These are phyloP conservation scores for Protomyces inouyei DNA, from an alignment of 1,139 yeast genomes.

Conservation along the genomic window DNA sequence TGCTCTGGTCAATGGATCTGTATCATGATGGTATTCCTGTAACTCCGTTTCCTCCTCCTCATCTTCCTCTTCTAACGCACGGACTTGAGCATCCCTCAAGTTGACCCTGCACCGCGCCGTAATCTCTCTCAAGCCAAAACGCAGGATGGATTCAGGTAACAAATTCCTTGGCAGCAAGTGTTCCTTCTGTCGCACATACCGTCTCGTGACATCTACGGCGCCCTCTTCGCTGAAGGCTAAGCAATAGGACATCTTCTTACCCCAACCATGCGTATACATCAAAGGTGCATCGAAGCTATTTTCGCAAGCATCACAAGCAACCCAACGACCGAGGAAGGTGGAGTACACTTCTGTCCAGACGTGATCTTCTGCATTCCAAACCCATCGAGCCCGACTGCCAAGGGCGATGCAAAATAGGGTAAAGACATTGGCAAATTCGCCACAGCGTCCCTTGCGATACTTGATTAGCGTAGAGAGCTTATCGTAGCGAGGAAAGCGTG, in stretches of 20 bases:
- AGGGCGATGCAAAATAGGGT: constrained; percentile 63
- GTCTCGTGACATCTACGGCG: constrained; percentile 50
- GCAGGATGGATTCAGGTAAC: constrained; percentile 46
- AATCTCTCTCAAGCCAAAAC: no score
- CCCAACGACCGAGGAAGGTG: constrained; percentile 58
- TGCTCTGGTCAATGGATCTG: constrained; percentile 34
- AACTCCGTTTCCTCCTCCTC: constrained; percentile 43
- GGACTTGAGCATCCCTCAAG: constrained; percentile 41
- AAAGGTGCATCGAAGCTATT: constrained; percentile 75
- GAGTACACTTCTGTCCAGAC: constrained; percentile 92
- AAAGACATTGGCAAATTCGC: constrained; percentile 92
- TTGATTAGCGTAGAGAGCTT: constrained; percentile 54
- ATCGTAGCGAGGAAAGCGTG: constrained; percentile 72
- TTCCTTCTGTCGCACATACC: constrained; percentile 56
- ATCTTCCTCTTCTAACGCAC: constrained; percentile 43
- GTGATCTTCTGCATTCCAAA: constrained; percentile 90
- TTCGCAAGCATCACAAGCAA: constrained; percentile 84
- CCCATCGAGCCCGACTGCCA: constrained; percentile 59
- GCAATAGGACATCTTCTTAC: constrained; percentile 83
- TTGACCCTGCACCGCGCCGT: constrained; percentile 29
- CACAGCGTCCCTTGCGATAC: constrained; percentile 75
- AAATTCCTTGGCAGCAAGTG: constrained; percentile 51
- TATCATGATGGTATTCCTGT: constrained; percentile 28
- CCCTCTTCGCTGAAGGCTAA: constrained; percentile 54
- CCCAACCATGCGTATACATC: constrained; percentile 81